A percentile compares a stretch with the other conserved stretches of the same genome.
These are phyloP conservation scores for Asterella californica DNA, from an alignment of 225 moss, liverwort and hornwort species.

Conservation along the genomic window DNA sequence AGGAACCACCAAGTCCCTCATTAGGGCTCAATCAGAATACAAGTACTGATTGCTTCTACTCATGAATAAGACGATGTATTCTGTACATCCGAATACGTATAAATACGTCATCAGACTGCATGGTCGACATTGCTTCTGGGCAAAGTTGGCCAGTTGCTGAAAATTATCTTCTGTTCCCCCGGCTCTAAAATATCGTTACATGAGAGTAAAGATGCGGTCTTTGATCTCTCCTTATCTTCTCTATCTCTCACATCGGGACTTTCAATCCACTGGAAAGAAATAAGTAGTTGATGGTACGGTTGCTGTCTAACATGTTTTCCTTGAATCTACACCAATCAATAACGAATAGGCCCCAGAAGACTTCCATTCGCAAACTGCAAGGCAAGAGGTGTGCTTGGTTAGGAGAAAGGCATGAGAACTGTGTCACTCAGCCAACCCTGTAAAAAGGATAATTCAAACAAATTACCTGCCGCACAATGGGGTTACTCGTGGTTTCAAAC, in stretches of 20 bases:
- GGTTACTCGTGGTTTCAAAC: slow-evolving; percentile 74
- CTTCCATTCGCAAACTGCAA: slow-evolving; percentile 90
- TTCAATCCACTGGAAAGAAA: background rate
- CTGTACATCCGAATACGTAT: background rate
- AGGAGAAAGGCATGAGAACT: background rate
- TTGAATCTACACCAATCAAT: slow-evolving; percentile 28
- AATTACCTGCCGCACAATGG: slow-evolving; percentile 90
- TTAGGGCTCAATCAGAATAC: background rate
- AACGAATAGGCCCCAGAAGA: slow-evolving; percentile 79
- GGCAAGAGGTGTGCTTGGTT: background rate
- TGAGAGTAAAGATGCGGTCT: background rate
- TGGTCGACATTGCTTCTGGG: background rate
- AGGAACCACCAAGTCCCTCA: background rate
- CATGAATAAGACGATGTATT: background rate
- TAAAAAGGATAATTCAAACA: background rate
- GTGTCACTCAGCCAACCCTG: background rate
- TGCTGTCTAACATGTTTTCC: background rate
- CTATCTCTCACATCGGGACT: background rate
- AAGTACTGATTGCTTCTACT: background rate
- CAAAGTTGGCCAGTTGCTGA: background rate
- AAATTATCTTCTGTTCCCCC: background rate
- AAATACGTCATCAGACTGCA: background rate
- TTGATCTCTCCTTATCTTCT: background rate
- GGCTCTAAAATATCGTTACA: slow-evolving; percentile 1
- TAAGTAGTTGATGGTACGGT: slow-evolving; percentile 2